Evolutionary conservation across 116 monocot species (phyloP), one percentile per base, ranked within the genome.

Genomic region (Iris pallida): DNA sequence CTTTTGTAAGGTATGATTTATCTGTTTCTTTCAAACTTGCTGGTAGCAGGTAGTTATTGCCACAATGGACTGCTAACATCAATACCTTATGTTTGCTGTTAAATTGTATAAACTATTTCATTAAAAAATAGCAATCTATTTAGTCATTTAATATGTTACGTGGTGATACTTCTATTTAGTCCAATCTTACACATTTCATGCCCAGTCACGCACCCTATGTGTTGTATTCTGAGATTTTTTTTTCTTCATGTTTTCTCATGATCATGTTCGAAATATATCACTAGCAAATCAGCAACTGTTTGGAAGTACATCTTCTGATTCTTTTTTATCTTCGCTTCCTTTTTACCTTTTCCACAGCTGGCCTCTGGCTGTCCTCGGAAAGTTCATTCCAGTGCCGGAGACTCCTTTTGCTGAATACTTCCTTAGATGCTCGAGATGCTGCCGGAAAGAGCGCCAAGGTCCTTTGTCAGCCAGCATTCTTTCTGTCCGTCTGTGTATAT

Each of bases 311-410:
- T 53, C 8, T 12, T 54, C 5, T 49, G 20, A 58, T 47, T 20
- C 44, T 45, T 7, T 41, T 43, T 63, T 20, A 57, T 19, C 8
- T 6, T 59, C 17, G 7, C 4, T 60, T 60, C 40, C 44, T 44
- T 19, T 43, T 47, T 42, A 8, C 16, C 59, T 9, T 19, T 62
- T 57, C 2, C 12, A 45, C 80, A 84, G 84, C 61, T 84, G 84
- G 84, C 84, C 84, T 43, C 53, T 84, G 40, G 84, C 84, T 54
- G 4, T 70, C 18, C 30, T 68, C 8, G 84, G 80, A 12, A 84
- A 84, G 51, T 70, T 84, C 56, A 58, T 84, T 52, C 84, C 84
- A 17, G 80, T 80, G 6, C 76, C 76, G 0, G 16, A 16, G 7
- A 69, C 54, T 46, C 76, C 76, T n/a, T 6, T 69, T 8, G 45